Evolutionary conservation across 2,329 filamentous ascomycete genomes (phyloP), one percentile per base, ranked within the genome.

Genomic region (Fusarium sp.): DNA sequence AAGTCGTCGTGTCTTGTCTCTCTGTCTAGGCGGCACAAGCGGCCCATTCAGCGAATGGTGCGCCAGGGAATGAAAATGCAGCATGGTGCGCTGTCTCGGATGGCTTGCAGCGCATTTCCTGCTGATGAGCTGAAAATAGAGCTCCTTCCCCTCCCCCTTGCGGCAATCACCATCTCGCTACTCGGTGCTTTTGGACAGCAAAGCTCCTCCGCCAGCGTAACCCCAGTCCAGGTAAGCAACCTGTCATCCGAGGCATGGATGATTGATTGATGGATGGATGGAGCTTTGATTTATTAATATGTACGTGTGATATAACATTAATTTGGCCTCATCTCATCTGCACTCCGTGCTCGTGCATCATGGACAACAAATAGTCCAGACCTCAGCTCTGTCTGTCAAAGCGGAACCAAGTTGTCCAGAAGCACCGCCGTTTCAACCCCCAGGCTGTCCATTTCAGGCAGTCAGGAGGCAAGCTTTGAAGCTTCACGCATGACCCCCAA

Each of bases 21-120:
- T 18, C 2, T 50, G 22, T 16, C 24, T 4, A 33, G 31, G 35
- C 33, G 29, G 64, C 63, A 65, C 41, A 37, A 35, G 48, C 52
- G 50, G 29, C 50, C 66, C 62, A 64, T 54, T 48, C 68, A 67
- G 66, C 69, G 73, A 71, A 72, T 77, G 59, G 60, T 48, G 64
- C 63, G 48, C 62, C 57, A 33, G 70, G 24, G 13, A 60, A 33
- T 56, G 52, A 56, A 56, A 57, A 66, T 64, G 64, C 22, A 27
- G 41, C 63, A 67, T 58, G 67, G 39, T 29, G 29, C 27, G 58
- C 39, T 54, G 45, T 63, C 60, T 63, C 60, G 54, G 54, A 74
- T 68, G 72, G 68, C 71, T 74, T 72, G 71, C 39, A 43, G 39
- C 13, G 39, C 71, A 74, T 69, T 27, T 59, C 41, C 29, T 20